Percentiles rank a stretch among this genome's conserved stretches.
These are phyloP conservation scores for Penicillium decumbens DNA, from an alignment of 2,329 filamentous ascomycete genomes.

Conservation along the genomic window DNA sequence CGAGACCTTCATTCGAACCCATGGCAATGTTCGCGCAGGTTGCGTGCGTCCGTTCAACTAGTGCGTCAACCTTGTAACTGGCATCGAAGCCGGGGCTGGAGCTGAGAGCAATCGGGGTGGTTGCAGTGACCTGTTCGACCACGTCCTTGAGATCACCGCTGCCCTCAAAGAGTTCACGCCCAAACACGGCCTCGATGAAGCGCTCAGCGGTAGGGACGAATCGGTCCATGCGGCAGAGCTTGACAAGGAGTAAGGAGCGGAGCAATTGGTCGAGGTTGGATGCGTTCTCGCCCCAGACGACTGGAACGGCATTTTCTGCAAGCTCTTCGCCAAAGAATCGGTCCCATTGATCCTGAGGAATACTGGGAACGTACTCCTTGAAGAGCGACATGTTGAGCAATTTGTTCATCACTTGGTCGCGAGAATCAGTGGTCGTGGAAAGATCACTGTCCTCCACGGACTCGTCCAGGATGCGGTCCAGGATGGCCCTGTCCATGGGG, in stretches of 20 bases:
- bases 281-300: slow-evolving; percentile 63
- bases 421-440: slow-evolving; percentile 61
- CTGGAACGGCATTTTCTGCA: slow-evolving; percentile 77
- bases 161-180: slow-evolving; percentile 72
- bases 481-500: slow-evolving; percentile 83
- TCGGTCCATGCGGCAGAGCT: slow-evolving; percentile 89
- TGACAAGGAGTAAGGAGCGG: slow-evolving; percentile 80
- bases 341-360: slow-evolving; percentile 66
- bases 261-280: slow-evolving; percentile 70
- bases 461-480: slow-evolving; percentile 80
- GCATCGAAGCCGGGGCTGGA: slow-evolving; percentile 97
- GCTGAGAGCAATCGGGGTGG: slow-evolving; percentile 81
- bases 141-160: slow-evolving; percentile 82
- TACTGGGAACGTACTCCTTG: slow-evolving; percentile 64
- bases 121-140: slow-evolving; percentile 76
- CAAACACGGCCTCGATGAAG: slow-evolving; percentile 85
- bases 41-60: slow-evolving; percentile 77
- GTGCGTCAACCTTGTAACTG: slow-evolving; percentile 95
- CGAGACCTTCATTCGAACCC: slow-evolving; percentile 92
- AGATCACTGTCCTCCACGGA: slow-evolving; percentile 71
- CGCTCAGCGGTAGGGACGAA: slow-evolving; percentile 89
- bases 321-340: slow-evolving; percentile 79
- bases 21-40: slow-evolving; percentile 96
- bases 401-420: slow-evolving; percentile 63
- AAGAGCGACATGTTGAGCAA: slow-evolving; percentile 67